Percentiles rank a stretch among this genome's conserved stretches.
Conservation (phyloP, 768 basidiomycete species). For the Termitomyces sp. region DNA sequence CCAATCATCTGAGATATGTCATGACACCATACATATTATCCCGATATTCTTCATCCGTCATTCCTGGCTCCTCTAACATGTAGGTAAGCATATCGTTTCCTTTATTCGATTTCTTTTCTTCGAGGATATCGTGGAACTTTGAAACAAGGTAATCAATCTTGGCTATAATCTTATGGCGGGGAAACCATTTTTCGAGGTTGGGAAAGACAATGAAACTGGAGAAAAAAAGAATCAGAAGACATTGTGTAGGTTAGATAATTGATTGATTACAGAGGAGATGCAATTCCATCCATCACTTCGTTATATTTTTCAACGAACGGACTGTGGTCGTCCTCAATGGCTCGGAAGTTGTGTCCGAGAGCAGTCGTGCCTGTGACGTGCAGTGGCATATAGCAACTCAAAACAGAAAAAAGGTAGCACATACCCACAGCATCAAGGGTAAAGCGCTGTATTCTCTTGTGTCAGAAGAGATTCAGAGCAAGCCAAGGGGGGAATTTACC, state of each 20-base stretch:
- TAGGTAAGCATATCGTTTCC: slow-evolving; percentile 32
- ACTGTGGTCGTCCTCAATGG: slow-evolving; percentile 21
- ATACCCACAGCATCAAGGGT: slow-evolving; percentile 27
- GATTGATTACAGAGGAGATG: slow-evolving; percentile 26
- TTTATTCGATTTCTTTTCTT: slow-evolving; percentile 22
- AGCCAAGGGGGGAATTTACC: slow-evolving; percentile 11
- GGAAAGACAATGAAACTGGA: slow-evolving; percentile 15
- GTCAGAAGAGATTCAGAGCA: neutral
- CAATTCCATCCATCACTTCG: slow-evolving; percentile 28
- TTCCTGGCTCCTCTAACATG: slow-evolving; percentile 26
- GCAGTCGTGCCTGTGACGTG: slow-evolving; percentile 24
- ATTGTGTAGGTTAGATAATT: neutral
- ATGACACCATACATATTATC: neutral
- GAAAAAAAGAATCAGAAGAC: neutral
- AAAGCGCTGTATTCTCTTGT: slow-evolving; percentile 17
- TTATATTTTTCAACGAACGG: slow-evolving; percentile 32
- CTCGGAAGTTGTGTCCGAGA: slow-evolving; percentile 31
- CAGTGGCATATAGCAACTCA: no score
- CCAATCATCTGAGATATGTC: neutral
- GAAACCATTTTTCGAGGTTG: slow-evolving; percentile 23
- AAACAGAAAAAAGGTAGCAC: neutral
- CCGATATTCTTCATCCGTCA: slow-evolving; percentile 28
- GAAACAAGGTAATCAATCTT: slow-evolving; percentile 24
- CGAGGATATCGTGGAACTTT: slow-evolving; percentile 21
- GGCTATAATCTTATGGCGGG: slow-evolving; percentile 22